A percentile compares a stretch with the other conserved stretches of the same genome.
Evolutionary conservation across 108 stramenopile genomes (phyloP).

Genomic region (Aurantiochytrium sp.): DNA sequence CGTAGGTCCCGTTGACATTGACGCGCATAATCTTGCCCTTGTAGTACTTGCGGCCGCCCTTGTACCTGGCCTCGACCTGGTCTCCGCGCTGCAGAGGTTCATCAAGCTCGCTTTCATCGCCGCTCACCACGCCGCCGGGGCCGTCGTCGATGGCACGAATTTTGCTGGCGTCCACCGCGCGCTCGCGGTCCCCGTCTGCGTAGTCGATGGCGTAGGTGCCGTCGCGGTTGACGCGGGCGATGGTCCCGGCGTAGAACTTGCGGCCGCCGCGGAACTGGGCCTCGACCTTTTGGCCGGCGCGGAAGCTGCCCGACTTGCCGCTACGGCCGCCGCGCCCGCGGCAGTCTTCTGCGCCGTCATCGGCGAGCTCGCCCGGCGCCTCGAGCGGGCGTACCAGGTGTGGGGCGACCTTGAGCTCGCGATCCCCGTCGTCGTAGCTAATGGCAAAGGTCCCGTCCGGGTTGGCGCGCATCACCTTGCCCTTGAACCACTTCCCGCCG

Average conservation of each 20-base stretch:
- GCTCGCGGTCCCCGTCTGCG: slow-evolving; percentile 49
- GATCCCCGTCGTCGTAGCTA: slow-evolving; percentile 49
- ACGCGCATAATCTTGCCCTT: slow-evolving; percentile 37
- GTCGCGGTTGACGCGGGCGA: slow-evolving; percentile 36
- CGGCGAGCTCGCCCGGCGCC: no score
- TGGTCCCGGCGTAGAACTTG: slow-evolving; percentile 46
- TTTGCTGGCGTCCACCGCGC: background rate
- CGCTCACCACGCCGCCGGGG: background rate
- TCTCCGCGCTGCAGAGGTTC: background rate
- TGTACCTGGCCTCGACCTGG: background rate
- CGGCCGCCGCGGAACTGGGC: background rate
- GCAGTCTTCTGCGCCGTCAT: no score
- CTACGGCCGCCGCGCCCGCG: no score
- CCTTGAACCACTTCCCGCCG: slow-evolving; percentile 31
- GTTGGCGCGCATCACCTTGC: slow-evolving; percentile 39
- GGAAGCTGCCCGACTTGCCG: no score
- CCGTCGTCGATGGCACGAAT: background rate
- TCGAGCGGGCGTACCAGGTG: background rate
- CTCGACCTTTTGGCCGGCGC: background rate
- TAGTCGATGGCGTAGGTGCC: slow-evolving; percentile 50
- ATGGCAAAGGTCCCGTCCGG: slow-evolving; percentile 48
- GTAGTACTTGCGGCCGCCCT: slow-evolving; percentile 34
- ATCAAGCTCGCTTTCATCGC: background rate
- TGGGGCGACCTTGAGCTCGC: slow-evolving; percentile 18
- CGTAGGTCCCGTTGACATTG: slow-evolving; percentile 36